Conservation (phyloP, 108 stramenopile species). For the Pseudonitzschia delicatissima region DNA sequence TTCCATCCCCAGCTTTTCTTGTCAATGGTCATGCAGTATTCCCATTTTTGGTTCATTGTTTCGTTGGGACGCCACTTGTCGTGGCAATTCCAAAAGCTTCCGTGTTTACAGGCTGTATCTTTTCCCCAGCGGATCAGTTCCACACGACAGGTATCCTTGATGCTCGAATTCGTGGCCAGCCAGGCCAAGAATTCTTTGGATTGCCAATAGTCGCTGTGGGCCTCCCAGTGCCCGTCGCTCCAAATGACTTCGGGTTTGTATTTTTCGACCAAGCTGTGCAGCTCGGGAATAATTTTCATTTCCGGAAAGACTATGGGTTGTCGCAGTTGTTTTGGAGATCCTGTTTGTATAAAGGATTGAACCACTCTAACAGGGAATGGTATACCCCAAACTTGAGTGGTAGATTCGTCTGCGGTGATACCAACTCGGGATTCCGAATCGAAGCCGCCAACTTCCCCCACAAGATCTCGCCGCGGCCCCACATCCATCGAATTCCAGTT, state of each 20-base stretch:
- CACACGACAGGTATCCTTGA: slow-evolving; percentile 36
- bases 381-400: slow-evolving; percentile 40
- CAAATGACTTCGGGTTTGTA: slow-evolving; percentile 47
- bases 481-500: slow-evolving; percentile 52
- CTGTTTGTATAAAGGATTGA: slow-evolving; percentile 31
- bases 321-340: slow-evolving; percentile 40
- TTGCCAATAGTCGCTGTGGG: slow-evolving; percentile 35
- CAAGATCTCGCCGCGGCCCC: slow-evolving; percentile 41
- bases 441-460: slow-evolving; percentile 42
- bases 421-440: slow-evolving; percentile 18
- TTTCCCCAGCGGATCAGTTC: slow-evolving; percentile 55
- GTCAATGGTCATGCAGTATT: slow-evolving; percentile 33
- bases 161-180: slow-evolving; percentile 34
- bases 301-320: slow-evolving; percentile 29
- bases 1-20: slow-evolving; percentile 39
- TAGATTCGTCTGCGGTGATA: slow-evolving; percentile 22
- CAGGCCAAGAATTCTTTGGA: slow-evolving; percentile 39
- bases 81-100: slow-evolving; percentile 38
- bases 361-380: slow-evolving; percentile 47
- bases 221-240: slow-evolving; percentile 47
- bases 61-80: slow-evolving; percentile 32
- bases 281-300: slow-evolving; percentile 40
- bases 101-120: slow-evolving; percentile 35
- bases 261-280: slow-evolving; percentile 45
- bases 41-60: slow-evolving; percentile 31